Base-by-base conservation (phyloP, 179 eudicot species). In the Nepenthes alata region DNA sequence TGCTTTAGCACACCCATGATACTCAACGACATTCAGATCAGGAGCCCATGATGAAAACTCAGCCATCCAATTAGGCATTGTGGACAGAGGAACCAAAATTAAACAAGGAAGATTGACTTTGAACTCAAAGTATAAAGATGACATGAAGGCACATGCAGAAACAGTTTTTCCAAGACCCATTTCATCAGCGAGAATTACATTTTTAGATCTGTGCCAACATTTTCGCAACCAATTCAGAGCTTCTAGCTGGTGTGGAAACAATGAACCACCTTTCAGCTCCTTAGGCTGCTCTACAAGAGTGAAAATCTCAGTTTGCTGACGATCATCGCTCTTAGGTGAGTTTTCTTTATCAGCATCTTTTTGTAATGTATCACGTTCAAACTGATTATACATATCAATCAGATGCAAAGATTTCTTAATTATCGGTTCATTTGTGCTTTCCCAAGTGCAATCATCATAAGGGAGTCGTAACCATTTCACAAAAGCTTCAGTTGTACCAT, bases 91-190 rank as follows among this genome's bases (percentile, higher is more conserved):
- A 66, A 94, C 99, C 83, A 94, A 83, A 55, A 94, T 94, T 41
- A 94, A 74, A 78, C 87, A 87, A 72, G 99, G 99, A 62, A 79
- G 78, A 60, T 67, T 82, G 55, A 78, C 94, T 69, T 87, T 87
- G 61, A 94, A 94, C 82, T 94, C 99, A 51, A 73, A 76, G 68
- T 82, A 85, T 48, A 94, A 70, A 13, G 95, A 83, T 4, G 94
- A 82, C 58, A 94, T 49, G 67, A 94, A 94, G 61, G 99, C 99
- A 75, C 75, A 72, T 47, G 97, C 97, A 39, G 99, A 94, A 2
- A 94, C 80, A 14, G 99, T 94, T 81, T 94, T 94, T 9, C 99
- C 99, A 16, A 94, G 99, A 67, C 99, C 99, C 99, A 94, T 94
- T 78, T 94, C 99, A 63, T 94, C 99, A 57, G 99, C 99, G 59